Base-by-base conservation (phyloP, 1,139 yeast genomes). In the Sugiyamaella paludigena region DNA sequence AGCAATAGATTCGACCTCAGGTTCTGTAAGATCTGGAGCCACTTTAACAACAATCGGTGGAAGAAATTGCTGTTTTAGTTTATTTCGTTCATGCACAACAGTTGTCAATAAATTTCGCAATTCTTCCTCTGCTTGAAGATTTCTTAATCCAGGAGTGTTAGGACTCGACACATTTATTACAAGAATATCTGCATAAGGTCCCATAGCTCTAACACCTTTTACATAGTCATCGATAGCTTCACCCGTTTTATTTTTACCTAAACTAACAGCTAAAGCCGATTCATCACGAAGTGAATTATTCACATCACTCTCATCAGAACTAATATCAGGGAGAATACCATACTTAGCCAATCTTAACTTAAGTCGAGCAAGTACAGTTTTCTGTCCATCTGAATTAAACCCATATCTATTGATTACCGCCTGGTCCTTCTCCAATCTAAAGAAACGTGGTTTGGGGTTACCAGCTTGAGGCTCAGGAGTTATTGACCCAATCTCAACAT, bases 361-460 rank as follows among this genome's bases (percentile, higher is more conserved):
- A 58, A 91, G 74, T 19, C 82, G 76, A 2, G 81, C 81, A 51
- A 83, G 71, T 28, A 89, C 96, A 33, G 72, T 77, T 59, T 80
- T 79, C 64, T 91, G 97, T 33, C 98, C 98, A 43, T 80, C 77
- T 2, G 97, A 88, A 64, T 92, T 91, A 76, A 92, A 91, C 0
- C 98, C 98, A 63, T 91, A 91, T 54, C 98, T 76, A 70, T 91
- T 91, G 59, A 91, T 88, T 38, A 89, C 96, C 1, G 97, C 97
- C 48, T 80, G 84, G 65, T 92, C 98, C 55, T 80, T 74, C 8
- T 87, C 82, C 51, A 92, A 74, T 61, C 98, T 79, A 72, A 89
- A 91, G 62, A 91, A 87, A 55, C 98, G 76, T 13, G 98, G 98
- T 60, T 73, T 68, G 7, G 96, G 95, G 69, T 91, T 91, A 37